Evolutionary conservation across 2,329 filamentous ascomycete species (phyloP).

Genomic region (Ramichloridium luteum): DNA sequence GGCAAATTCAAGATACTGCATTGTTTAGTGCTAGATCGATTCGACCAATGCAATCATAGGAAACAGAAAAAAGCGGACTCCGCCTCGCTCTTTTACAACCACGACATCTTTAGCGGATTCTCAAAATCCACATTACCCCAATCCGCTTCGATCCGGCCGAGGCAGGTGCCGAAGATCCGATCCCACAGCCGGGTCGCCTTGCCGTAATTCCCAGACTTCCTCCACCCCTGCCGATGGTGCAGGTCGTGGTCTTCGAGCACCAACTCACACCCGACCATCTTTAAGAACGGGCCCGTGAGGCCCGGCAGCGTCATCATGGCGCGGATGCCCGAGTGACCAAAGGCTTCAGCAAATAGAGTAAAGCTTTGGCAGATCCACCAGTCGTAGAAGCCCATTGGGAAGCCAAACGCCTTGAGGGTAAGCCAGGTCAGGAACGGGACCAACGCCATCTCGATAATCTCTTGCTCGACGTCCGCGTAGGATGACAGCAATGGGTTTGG

Average conservation of each 20-base stretch:
- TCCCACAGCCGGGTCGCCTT: conserved; percentile 29
- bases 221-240: conserved; percentile 30
- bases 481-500: conserved; percentile 32
- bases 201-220: conserved; percentile 29
- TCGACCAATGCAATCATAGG: no score
- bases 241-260: conserved; percentile 34
- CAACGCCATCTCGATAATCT: conserved; percentile 32
- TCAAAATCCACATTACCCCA: conserved; percentile 11
- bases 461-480: conserved; percentile 34
- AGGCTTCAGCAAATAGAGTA: conserved; percentile 30
- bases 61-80: no score
- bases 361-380: conserved; percentile 38
- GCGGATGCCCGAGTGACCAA: conserved; percentile 31
- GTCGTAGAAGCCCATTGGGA: conserved; percentile 37
- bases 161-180: conserved; percentile 21
- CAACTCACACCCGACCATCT: conserved; percentile 25
- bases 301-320: conserved; percentile 26
- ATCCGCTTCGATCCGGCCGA: conserved; percentile 26
- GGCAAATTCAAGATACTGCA: no score
- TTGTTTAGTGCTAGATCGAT: no score
- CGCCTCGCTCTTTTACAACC: no score
- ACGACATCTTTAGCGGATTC: neutral
- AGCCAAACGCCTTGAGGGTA: conserved; percentile 26
- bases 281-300: conserved; percentile 26
- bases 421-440: conserved; percentile 31